Conservation (phyloP, 2,329 filamentous ascomycete species). For the Nemania sp. region DNA sequence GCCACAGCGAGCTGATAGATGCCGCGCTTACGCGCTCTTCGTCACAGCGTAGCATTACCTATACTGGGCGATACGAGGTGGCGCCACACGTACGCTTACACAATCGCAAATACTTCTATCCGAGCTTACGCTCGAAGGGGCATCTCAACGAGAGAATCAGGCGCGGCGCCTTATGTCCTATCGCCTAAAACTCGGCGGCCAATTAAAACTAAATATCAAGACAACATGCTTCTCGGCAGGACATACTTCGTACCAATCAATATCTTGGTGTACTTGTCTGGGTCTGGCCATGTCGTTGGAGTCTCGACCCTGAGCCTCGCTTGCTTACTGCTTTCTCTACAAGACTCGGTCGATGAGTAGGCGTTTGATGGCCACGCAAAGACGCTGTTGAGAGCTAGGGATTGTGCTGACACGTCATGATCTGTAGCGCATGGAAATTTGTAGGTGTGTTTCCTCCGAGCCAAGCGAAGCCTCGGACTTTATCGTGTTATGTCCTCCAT, state of each 20-base stretch:
- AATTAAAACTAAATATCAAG: not conserved
- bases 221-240: no score
- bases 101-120: not conserved
- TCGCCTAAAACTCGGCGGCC: not conserved
- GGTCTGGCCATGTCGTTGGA: no score
- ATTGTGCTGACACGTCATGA: constrained; percentile 9
- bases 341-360: no score
- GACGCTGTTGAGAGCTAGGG: not conserved
- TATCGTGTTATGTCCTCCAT: not conserved
- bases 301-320: no score
- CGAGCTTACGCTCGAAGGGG: not conserved
- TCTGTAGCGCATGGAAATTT: constrained; percentile 6
- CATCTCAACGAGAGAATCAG: not conserved
- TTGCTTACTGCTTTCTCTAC: no score
- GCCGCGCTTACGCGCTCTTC: not conserved
- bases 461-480: constrained; percentile 10
- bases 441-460: constrained; percentile 2
- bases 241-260: no score
- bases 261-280: no score
- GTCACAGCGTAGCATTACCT: not conserved
- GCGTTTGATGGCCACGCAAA: no score
- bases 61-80: not conserved
- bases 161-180: not conserved
- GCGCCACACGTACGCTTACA: not conserved
- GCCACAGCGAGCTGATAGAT: not conserved